Conservation (phyloP, 2,329 filamentous ascomycete species). For the Diaporthe caulivora region DNA sequence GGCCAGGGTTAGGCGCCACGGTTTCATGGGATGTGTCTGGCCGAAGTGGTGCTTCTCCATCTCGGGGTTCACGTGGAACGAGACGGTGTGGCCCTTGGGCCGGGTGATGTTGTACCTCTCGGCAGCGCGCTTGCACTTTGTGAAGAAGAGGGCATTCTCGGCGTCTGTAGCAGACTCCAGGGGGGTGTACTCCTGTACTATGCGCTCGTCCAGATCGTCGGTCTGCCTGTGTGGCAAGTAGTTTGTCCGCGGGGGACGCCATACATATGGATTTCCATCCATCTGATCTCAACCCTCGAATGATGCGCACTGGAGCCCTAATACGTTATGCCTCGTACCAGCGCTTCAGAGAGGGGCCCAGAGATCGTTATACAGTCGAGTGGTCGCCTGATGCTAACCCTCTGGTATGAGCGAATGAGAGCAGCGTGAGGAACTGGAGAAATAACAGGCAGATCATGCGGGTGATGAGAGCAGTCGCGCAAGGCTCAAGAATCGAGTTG, state of each 20-base stretch:
- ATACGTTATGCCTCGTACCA: no score
- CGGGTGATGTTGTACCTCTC: conserved; percentile 78
- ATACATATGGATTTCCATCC: conserved; percentile 62
- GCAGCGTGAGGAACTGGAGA: not conserved
- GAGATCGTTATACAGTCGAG: not conserved
- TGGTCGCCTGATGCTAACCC: not conserved
- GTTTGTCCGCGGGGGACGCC: conserved; percentile 69
- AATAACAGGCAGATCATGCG: not conserved
- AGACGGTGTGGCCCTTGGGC: conserved; percentile 90
- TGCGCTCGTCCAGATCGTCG: conserved; percentile 60
- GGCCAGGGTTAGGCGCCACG: conserved; percentile 94
- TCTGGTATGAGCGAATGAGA: not conserved
- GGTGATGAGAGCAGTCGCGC: not conserved
- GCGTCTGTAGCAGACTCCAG: conserved; percentile 64
- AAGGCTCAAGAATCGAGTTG: not conserved
- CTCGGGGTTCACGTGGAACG: conserved; percentile 93
- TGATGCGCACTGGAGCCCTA: not conserved
- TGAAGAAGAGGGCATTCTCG: conserved; percentile 68
- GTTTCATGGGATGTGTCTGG: conserved; percentile 98
- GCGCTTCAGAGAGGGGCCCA: not conserved
- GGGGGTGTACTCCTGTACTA: conserved; percentile 66
- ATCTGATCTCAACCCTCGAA: conserved; percentile 44
- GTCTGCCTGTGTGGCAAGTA: conserved; percentile 66
- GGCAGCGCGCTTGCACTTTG: conserved; percentile 68
- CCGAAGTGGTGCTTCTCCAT: conserved; percentile 99